A percentile compares a stretch with the other conserved stretches of the same genome.
Conservation (phyloP, 164 flowering plant species). For the Vitis rupestris region DNA sequence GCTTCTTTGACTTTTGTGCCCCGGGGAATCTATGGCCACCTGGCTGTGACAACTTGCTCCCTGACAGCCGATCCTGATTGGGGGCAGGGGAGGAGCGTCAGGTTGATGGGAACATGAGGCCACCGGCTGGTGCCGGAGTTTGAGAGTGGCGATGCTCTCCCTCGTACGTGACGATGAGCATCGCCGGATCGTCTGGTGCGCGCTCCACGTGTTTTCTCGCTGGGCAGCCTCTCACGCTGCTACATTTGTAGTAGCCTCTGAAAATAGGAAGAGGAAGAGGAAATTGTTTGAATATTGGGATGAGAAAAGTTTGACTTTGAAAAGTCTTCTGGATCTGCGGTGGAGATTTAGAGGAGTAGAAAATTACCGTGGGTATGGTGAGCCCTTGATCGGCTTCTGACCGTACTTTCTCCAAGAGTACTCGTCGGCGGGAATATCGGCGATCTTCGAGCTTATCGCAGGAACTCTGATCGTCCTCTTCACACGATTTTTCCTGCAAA, state of each 20-base stretch:
- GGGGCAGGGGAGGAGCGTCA: neutral
- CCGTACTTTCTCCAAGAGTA: slow-evolving; percentile 53
- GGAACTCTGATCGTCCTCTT: slow-evolving; percentile 32
- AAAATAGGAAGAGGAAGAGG: neutral
- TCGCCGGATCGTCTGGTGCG: slow-evolving; percentile 31
- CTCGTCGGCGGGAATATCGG: slow-evolving; percentile 32
- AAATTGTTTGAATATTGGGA: neutral
- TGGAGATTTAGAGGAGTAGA: neutral
- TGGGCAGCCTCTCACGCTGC: slow-evolving; percentile 31
- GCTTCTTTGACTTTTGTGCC: no score
- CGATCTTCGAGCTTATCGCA: slow-evolving; percentile 23
- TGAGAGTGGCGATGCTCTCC: slow-evolving; percentile 36
- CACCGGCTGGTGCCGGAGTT: slow-evolving; percentile 5
- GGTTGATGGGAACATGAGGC: neutral
- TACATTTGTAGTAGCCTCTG: slow-evolving; percentile 36
- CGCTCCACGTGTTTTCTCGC: slow-evolving; percentile 43
- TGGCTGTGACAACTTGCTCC: no score
- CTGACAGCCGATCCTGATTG: no score
- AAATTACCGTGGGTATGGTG: slow-evolving; percentile 44
- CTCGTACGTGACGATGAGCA: slow-evolving; percentile 36
- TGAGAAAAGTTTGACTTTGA: neutral
- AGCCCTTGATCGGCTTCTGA: slow-evolving; percentile 55
- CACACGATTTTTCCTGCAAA: slow-evolving; percentile 21
- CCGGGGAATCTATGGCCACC: no score
- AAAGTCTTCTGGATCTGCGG: neutral